Evolutionary conservation across 352 stramenopile species (phyloP), one percentile per base, ranked within the genome.

Genomic region (Phytophthora palmivora): DNA sequence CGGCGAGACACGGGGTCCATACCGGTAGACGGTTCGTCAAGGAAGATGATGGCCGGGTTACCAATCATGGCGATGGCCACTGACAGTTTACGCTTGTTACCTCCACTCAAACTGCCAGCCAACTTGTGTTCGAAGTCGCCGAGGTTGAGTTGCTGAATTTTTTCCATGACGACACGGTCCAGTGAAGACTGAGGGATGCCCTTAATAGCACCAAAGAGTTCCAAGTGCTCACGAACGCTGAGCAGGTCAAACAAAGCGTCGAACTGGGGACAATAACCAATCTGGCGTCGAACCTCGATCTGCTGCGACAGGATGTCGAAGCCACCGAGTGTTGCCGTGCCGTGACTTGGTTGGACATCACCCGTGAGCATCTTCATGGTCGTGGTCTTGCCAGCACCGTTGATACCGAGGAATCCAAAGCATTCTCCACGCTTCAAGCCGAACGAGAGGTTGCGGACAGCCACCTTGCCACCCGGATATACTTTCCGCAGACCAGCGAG

Each of bases 281-380:
- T 88, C 41, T 84, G 66, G 3, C 86, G 76, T 4, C 75, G 78
- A 16, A 88, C 76, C 15, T 88, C 74, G 9, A 84, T 79, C 46
- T 88, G 79, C 58, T 92, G 74, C 3, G 66, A 75, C 46, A 70
- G 34, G 41, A 70, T 70, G 41, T 70, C 53, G 15, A 65, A 70
- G 7, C 61, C 61, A 16, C 42, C 58, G 9, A 89, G 68, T 7
- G 74, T 82, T 1, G 66, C 82, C 1, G 53, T 57, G 1, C 82
- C 82, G 14, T 63, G 63, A 2, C 39, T 87, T 0, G 80, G 78
- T 12, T 82, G 33, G 4, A 93, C 74, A 42, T 98, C 85, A 14
- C 89, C 89, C 6, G 86, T 97, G 14, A 99, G 64, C 76, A 98
- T 96, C 43, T 96, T 97, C 72, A 98, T 95, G 12, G 94, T 97